These are phyloP conservation scores for Suhomyces kunorum DNA, from an alignment of 1,139 yeast genomes.

Conservation along the genomic window DNA sequence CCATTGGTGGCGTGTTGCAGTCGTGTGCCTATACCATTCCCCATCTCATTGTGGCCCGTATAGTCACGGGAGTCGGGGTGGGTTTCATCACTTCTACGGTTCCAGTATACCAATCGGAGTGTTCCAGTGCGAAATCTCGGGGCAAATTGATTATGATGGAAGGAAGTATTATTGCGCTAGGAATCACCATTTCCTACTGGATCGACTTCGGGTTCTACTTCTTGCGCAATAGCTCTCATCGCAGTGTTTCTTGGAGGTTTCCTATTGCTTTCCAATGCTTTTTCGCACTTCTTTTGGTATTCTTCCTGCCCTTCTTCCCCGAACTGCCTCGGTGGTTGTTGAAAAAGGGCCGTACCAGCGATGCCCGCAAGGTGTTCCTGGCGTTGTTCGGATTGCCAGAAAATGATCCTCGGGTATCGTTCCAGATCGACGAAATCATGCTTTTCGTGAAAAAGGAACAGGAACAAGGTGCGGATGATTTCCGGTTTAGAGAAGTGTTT, in stretches of 20 bases:
- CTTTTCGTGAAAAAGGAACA: constrained; percentile 31
- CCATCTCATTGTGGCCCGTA: constrained; percentile 43
- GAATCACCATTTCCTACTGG: constrained; percentile 29
- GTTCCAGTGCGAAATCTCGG: constrained; percentile 36
- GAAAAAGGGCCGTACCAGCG: constrained; percentile 39
- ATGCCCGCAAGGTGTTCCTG: constrained; percentile 51
- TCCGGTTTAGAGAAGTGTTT: constrained; percentile 30
- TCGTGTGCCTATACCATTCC: constrained; percentile 33
- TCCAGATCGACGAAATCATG: constrained; percentile 35
- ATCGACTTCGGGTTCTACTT: constrained; percentile 48
- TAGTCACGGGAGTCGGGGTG: constrained; percentile 45
- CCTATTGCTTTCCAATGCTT: constrained; percentile 49
- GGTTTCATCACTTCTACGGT: constrained; percentile 40
- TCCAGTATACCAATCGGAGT: constrained; percentile 43
- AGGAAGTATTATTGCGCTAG: constrained; percentile 37
- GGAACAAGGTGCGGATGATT: constrained; percentile 24
- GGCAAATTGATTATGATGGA: constrained; percentile 39
- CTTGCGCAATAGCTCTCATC: constrained; percentile 19
- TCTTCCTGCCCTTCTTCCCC: constrained; percentile 20
- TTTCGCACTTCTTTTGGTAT: constrained; percentile 31
- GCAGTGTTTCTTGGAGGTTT: constrained; percentile 38
- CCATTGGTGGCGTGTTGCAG: constrained; percentile 41
- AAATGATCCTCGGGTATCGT: constrained; percentile 26
- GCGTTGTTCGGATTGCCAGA: constrained; percentile 42
- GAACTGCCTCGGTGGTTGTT: constrained; percentile 28